Conservation (phyloP, 2,329 filamentous ascomycete species). For the Xylariaceae sp. region DNA sequence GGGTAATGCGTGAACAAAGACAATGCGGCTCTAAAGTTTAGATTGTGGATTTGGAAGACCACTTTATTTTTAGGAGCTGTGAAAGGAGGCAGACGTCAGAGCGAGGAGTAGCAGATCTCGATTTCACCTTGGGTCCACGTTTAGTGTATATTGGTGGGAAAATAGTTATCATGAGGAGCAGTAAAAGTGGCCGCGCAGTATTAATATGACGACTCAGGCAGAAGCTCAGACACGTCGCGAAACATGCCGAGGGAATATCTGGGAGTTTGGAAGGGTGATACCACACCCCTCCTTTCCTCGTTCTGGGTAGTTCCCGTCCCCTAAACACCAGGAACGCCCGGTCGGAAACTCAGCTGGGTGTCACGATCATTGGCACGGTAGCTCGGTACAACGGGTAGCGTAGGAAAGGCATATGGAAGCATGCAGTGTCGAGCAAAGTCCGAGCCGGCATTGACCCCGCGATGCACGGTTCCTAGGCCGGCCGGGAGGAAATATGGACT, state of each 20-base stretch:
- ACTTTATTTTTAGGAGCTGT: too few relatives aligned
- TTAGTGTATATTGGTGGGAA: too few relatives aligned
- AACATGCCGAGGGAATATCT: slow-evolving; percentile 21
- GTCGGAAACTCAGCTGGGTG: slow-evolving; percentile 1
- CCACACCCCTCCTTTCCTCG: slow-evolving; percentile 4
- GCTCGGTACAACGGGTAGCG: slow-evolving; percentile 10
- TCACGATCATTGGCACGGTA: neutral
- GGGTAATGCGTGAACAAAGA: too few relatives aligned
- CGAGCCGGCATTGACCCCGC: slow-evolving; percentile 1
- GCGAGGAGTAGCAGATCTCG: too few relatives aligned
- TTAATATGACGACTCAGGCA: neutral
- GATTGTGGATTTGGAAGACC: too few relatives aligned
- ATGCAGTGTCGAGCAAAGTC: neutral
- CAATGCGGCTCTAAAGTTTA: too few relatives aligned
- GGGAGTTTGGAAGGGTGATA: slow-evolving; percentile 16
- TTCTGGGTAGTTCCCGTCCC: neutral
- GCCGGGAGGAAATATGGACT: slow-evolving; percentile 24
- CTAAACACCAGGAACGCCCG: neutral
- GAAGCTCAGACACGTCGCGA: slow-evolving; percentile 13
- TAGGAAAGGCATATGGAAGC: neutral
- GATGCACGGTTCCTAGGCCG: slow-evolving; percentile 9
- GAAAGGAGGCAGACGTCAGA: too few relatives aligned
- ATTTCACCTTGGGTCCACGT: too few relatives aligned
- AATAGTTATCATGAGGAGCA: too few relatives aligned
- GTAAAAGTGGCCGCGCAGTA: too few relatives aligned